A percentile compares a stretch with the other conserved stretches of the same genome.
Evolutionary conservation across 805 yeast genomes (phyloP).

Genomic region (Kluyveromyces siamensis): DNA sequence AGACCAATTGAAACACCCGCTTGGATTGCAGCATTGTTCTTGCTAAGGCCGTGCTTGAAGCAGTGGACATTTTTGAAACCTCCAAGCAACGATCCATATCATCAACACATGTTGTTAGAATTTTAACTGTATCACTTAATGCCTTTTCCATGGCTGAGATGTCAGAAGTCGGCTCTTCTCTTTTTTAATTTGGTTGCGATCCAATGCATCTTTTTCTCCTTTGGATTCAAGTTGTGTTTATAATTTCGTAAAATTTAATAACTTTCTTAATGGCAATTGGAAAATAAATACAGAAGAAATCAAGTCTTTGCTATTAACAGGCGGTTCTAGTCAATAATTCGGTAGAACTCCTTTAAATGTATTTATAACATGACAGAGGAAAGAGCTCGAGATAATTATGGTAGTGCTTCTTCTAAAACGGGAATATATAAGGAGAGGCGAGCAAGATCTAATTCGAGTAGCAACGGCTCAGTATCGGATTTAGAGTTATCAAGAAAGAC

Average conservation of each 20-base stretch:
- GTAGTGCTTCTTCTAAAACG: neutral
- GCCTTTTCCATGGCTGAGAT: slow-evolving; percentile 15
- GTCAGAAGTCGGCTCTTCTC: neutral
- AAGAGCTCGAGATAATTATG: neutral
- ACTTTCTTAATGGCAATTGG: too few species aligned
- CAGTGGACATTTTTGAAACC: slow-evolving; percentile 11
- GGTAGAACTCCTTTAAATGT: too few species aligned
- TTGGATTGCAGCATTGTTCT: slow-evolving; percentile 18
- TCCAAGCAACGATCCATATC: slow-evolving; percentile 16
- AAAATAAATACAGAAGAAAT: neutral
- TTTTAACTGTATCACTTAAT: slow-evolving; percentile 15
- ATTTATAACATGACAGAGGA: neutral
- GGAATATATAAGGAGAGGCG: slow-evolving; percentile 4
- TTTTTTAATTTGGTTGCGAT: too few species aligned
- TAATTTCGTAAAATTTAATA: too few species aligned
- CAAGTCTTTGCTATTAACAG: too few species aligned
- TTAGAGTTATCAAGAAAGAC: neutral
- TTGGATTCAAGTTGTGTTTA: too few species aligned
- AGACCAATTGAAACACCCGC: slow-evolving; percentile 22
- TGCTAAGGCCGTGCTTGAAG: slow-evolving; percentile 16
- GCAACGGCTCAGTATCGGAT: slow-evolving; percentile 5
- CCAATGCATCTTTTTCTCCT: too few species aligned
- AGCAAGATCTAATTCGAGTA: slow-evolving; percentile 8
- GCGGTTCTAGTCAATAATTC: too few species aligned
- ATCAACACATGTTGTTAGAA: slow-evolving; percentile 15